Conservation (phyloP, 306 rosid genomes). For the Trichosanthes cucumerina region DNA sequence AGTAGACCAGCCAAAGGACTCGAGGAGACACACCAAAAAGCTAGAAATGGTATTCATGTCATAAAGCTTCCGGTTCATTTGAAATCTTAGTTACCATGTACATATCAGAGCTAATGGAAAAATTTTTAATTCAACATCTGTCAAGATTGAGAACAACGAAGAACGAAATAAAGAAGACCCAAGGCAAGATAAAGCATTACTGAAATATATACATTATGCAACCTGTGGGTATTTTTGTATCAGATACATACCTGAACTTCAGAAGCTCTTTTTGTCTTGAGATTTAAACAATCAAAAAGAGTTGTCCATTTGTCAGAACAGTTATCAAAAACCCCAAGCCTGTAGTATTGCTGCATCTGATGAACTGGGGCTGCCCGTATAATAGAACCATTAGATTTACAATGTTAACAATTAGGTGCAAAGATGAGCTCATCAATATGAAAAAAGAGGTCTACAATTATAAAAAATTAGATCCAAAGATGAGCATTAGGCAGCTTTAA, state of each 20-base stretch:
- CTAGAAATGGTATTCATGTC: not conserved
- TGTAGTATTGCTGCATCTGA: slow-evolving; percentile 86
- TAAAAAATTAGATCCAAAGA: not conserved
- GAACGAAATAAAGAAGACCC: not conserved
- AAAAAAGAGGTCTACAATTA: not conserved
- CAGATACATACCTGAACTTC: slow-evolving; percentile 45
- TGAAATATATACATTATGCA: not conserved
- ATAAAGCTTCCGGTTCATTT: not conserved
- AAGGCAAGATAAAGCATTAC: not conserved
- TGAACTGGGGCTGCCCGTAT: slow-evolving; percentile 72
- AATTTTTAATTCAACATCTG: not conserved
- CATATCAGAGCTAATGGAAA: not conserved
- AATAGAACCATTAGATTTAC: not conserved
- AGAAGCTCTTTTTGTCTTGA: slow-evolving; percentile 57
- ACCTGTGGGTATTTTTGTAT: not conserved
- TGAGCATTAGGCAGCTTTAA: not conserved
- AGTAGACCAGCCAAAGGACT: not conserved
- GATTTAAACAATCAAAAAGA: slow-evolving; percentile 49
- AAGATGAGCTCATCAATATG: not conserved
- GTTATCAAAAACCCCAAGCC: slow-evolving; percentile 67
- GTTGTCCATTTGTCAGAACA: slow-evolving; percentile 57
- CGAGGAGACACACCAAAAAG: not conserved
- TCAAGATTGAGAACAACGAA: not conserved
- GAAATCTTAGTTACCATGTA: not conserved
- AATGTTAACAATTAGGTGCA: not conserved